These are phyloP conservation scores for Neurospora sp. DNA, from an alignment of 495 filamentous ascomycete species.

Conservation along the genomic window DNA sequence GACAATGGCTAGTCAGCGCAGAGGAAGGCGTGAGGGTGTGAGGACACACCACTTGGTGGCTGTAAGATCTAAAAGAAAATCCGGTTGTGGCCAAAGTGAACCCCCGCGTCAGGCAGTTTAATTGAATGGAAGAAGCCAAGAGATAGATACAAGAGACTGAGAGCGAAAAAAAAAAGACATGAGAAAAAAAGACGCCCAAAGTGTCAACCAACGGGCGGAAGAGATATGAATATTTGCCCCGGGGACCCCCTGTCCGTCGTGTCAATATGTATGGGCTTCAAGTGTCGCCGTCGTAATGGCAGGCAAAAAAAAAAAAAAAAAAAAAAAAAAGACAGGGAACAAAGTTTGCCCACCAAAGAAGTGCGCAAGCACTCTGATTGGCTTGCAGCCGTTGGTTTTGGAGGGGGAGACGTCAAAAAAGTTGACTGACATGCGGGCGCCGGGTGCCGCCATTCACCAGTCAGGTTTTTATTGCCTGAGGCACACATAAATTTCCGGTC, in stretches of 20 bases:
- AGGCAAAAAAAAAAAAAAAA: background rate
- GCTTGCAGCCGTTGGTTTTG: slow-evolving; percentile 6
- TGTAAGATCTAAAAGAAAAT: background rate
- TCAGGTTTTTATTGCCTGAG: slow-evolving; percentile 18
- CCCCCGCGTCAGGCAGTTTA: background rate
- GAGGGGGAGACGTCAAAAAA: slow-evolving; percentile 3
- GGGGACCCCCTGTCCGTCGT: background rate
- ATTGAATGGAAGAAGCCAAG: background rate
- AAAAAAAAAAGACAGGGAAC: no score
- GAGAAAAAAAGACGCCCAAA: background rate
- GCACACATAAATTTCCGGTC: slow-evolving; percentile 16
- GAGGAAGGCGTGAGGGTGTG: background rate
- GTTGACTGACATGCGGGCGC: background rate
- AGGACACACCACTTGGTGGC: background rate
- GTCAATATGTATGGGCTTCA: background rate
- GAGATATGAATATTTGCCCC: background rate
- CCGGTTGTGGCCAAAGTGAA: background rate
- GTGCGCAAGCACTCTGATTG: background rate
- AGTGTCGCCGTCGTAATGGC: background rate
- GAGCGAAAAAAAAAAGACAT: background rate
- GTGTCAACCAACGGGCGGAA: background rate
- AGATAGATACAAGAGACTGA: background rate
- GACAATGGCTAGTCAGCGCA: background rate
- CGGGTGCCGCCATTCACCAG: background rate
- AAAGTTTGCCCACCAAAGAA: slow-evolving; percentile 16